A percentile compares a stretch with the other conserved stretches of the same genome.
Evolutionary conservation across 371 early-diverging fungal genomes (phyloP).

Genomic region (Lichtheimia hyalospora): DNA sequence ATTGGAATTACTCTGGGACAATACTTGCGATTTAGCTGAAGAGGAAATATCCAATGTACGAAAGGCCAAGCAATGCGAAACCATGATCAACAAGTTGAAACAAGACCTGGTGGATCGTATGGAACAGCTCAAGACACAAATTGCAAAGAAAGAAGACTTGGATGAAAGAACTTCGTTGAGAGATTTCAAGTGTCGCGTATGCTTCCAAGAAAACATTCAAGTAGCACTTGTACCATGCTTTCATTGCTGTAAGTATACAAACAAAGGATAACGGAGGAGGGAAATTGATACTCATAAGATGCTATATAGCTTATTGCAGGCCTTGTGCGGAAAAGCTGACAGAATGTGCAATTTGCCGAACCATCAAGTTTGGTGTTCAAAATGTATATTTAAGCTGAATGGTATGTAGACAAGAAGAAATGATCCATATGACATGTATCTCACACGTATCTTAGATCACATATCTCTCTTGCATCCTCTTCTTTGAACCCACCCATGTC

Average conservation of each 20-base stretch:
- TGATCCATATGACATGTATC: too few relatives aligned
- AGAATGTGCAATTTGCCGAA: slow-evolving; percentile 44
- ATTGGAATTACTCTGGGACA: not conserved
- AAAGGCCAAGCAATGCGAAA: not conserved
- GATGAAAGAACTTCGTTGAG: not conserved
- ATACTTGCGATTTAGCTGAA: not conserved
- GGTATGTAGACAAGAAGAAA: too few relatives aligned
- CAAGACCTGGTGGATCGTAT: not conserved
- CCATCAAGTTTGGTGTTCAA: slow-evolving; percentile 21
- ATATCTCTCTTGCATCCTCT: too few relatives aligned
- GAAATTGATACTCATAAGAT: not conserved
- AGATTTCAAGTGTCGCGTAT: slow-evolving; percentile 33
- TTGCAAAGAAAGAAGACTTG: not conserved
- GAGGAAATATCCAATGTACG: not conserved
- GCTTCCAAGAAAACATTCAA: slow-evolving; percentile 31
- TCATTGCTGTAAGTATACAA: slow-evolving; percentile 34
- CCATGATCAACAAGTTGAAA: not conserved
- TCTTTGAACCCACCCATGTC: too few relatives aligned
- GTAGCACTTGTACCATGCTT: slow-evolving; percentile 37
- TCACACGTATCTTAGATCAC: too few relatives aligned
- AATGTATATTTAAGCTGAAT: slow-evolving; percentile 25
- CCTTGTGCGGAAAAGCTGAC: slow-evolving; percentile 28
- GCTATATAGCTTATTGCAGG: slow-evolving; percentile 35
- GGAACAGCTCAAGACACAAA: not conserved
- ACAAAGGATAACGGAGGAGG: not conserved